These are phyloP conservation scores for Turnera subulata DNA, from an alignment of 345 rosid species.

Conservation along the genomic window DNA sequence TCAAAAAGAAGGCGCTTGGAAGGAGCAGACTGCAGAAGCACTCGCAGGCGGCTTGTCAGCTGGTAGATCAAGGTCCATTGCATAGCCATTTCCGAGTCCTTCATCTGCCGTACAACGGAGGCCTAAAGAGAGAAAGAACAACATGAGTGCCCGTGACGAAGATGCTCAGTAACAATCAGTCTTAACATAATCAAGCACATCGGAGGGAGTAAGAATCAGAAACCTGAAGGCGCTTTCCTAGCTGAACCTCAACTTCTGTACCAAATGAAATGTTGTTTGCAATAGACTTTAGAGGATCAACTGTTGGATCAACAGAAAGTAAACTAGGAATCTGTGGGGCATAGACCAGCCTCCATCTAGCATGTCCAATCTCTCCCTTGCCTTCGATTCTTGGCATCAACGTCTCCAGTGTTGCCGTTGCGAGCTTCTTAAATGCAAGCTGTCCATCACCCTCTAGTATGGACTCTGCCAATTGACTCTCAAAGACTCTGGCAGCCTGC, in stretches of 20 bases:
- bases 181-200: background rate
- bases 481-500: conserved; percentile 92
- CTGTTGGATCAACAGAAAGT: conserved; percentile 91
- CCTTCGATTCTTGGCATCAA: conserved; percentile 98
- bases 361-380: conserved; percentile 93
- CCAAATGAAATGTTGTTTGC: conserved; percentile 88
- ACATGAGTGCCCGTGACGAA: no score
- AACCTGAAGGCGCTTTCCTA: conserved; percentile 95
- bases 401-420: conserved; percentile 87
- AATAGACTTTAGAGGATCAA: conserved; percentile 87
- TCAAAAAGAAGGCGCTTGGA: conserved; percentile 87
- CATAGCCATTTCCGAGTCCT: conserved; percentile 96
- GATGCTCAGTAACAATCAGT: background rate
- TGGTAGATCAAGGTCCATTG: conserved; percentile 91
- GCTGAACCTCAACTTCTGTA: conserved; percentile 94
- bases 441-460: conserved; percentile 96
- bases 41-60: conserved; percentile 84
- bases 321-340: conserved; percentile 98
- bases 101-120: conserved; percentile 88
- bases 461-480: conserved; percentile 94
- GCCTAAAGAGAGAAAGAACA: no score
- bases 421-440: conserved; percentile 95
- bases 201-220: background rate
- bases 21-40: conserved; percentile 87
- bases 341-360: conserved; percentile 97